phyloP scores from a whole-genome alignment of 139 green algal genomes.

The Volvox reticuliferus region DNA sequence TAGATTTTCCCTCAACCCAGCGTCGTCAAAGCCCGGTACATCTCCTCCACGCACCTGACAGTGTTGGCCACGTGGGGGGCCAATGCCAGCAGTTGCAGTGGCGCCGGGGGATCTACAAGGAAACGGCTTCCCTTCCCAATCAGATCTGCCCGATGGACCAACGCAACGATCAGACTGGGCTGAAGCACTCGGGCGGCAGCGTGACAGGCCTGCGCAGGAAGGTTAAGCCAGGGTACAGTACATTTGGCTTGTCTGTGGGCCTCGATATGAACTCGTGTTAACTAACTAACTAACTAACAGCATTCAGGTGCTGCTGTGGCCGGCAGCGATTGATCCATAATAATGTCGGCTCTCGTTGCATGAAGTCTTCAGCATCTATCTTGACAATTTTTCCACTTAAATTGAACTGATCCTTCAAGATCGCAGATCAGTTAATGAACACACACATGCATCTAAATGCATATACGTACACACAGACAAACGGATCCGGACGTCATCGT shows the following conservation, averaged over 20 bases:
- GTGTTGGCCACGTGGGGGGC: background rate
- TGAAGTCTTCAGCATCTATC: no score
- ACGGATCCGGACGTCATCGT: no score
- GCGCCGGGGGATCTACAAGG: background rate
- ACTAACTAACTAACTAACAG: background rate
- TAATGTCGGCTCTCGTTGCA: no score
- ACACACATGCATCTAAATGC: no score
- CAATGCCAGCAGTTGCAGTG: background rate
- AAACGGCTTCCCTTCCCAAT: background rate
- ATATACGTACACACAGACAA: no score
- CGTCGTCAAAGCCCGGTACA: background rate
- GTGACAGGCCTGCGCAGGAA: background rate
- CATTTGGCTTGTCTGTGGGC: background rate
- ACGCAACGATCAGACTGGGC: background rate
- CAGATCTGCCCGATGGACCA: conserved; percentile 27
- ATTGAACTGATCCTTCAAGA: no score
- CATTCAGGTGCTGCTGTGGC: background rate
- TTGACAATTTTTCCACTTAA: no score
- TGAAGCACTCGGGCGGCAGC: background rate
- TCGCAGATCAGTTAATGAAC: no score
- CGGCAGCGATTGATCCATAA: no score
- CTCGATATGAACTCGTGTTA: background rate
- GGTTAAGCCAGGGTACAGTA: background rate
- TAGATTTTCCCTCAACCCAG: background rate
- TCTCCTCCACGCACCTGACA: background rate